Percentiles rank a stretch among this genome's conserved stretches.
phyloP scores from a whole-genome alignment of 2,329 filamentous ascomycete genomes.

The Coniochaeta hoffmannii region DNA sequence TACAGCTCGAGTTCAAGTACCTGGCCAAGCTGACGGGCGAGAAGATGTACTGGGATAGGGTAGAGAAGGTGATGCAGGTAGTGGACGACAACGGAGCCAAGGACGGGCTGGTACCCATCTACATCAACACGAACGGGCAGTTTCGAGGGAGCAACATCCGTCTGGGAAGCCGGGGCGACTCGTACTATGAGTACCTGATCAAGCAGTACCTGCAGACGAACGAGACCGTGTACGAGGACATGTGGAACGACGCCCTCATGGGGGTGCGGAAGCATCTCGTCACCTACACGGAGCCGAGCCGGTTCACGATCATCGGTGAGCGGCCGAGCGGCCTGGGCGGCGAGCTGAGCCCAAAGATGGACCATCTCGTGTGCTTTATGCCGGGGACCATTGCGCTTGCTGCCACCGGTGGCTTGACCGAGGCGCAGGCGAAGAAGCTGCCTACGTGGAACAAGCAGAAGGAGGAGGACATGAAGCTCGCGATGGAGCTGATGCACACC shows the following conservation, averaged over 20 bases:
- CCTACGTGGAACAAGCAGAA: constrained; percentile 69
- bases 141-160: constrained; percentile 85
- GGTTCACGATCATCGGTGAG: constrained; percentile 87
- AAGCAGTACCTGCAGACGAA: constrained; percentile 97
- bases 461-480: constrained; percentile 80
- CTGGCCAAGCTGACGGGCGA: constrained; percentile 91
- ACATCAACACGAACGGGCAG: constrained; percentile 71
- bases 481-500: constrained; percentile 87
- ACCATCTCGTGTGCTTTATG: constrained; percentile 96
- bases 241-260: constrained; percentile 82
- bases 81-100: constrained; percentile 73
- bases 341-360: constrained; percentile 80
- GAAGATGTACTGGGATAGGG: constrained; percentile 83
- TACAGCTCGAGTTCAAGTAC: constrained; percentile 97
- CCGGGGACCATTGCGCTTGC: constrained; percentile 90
- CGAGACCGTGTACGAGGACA: constrained; percentile 78
- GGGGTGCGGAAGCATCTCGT: constrained; percentile 89
- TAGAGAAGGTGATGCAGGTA: constrained; percentile 84
- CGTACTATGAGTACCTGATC: constrained; percentile 98
- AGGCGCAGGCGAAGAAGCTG: constrained; percentile 66
- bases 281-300: constrained; percentile 73
- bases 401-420: constrained; percentile 69
- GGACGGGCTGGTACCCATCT: constrained; percentile 88
- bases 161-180: constrained; percentile 88
- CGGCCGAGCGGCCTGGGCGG: constrained; percentile 64